Evolutionary conservation across 352 stramenopile species (phyloP).

Genomic region (Phytopythium litorale): DNA sequence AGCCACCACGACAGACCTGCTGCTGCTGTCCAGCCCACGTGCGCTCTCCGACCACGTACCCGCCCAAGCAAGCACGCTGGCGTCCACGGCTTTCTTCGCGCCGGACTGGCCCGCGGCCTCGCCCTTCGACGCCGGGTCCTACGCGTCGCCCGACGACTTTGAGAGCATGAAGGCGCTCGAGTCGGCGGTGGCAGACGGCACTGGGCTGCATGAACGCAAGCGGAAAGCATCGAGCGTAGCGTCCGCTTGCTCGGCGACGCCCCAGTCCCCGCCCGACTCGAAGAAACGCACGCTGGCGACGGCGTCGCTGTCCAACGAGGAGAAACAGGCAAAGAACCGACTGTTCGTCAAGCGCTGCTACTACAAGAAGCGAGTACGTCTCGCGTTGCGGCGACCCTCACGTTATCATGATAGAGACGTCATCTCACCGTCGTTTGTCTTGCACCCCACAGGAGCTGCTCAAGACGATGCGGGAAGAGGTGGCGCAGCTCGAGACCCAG

Average conservation of each 20-base stretch:
- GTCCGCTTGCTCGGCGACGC: not conserved
- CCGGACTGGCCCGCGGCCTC: slow-evolving; percentile 1
- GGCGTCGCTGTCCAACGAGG: slow-evolving; percentile 31
- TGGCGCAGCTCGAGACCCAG: slow-evolving; percentile 29
- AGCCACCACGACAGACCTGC: slow-evolving; percentile 1
- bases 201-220: not conserved
- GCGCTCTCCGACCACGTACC: slow-evolving; percentile 1
- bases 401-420: not conserved
- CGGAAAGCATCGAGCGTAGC: not conserved
- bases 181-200: not conserved
- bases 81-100: not conserved
- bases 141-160: slow-evolving; percentile 1
- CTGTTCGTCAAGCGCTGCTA: slow-evolving; percentile 78
- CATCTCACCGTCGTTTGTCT: not conserved
- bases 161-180: slow-evolving; percentile 2
- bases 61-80: slow-evolving; percentile 1
- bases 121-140: not conserved
- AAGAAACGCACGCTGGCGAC: slow-evolving; percentile 1
- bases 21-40: not conserved
- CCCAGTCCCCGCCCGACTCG: not conserved
- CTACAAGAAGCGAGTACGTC: slow-evolving; percentile 67
- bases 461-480: slow-evolving; percentile 36
- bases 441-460: slow-evolving; percentile 17
- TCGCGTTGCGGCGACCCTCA: not conserved
- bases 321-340: slow-evolving; percentile 63